Evolutionary conservation across 805 yeast species (phyloP), one percentile per base, ranked within the genome.

Genomic region (Torulaspora delbrueckii): DNA sequence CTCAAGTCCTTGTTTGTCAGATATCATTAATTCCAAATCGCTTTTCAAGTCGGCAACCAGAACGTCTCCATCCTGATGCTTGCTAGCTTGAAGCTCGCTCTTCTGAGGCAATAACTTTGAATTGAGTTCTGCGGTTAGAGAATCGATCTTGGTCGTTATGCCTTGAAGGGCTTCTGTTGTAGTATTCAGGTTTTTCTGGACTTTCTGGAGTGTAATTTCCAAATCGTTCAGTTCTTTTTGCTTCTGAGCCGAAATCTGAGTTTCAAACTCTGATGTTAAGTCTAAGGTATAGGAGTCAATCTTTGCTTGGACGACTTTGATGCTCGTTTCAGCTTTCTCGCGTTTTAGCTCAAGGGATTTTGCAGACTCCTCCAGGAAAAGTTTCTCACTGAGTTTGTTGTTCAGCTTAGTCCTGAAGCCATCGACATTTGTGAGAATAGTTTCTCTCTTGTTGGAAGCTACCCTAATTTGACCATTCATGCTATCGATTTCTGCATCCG

Each of bases 101-200:
- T 69, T 62, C 46, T 78, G 77, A 9, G 87, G 86, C 34, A 72
- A 65, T 37, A 81, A 68, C 41, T 75, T 81, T 25, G 81, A 79
- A n/a, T 68, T 63, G 33, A 86, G 60, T 49, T 82, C 88, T 2
- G 84, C 71, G 37, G 77, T 76, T 7, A 77, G 52, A 1, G 66
- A 39, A 39, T 63, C 64, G 2, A 62, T 53, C 5, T 44, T 53
- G 10, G 52, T 35, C 1, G 61, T 53, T 5, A 65, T 37, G 9
- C 48, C 56, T 22, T 55, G 55, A 8, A 62, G 46, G 2, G 59
- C 45, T 24, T 58, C 59, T 2, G 54, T 46, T 4, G 62, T 57
- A 4, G 49, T 60, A 0, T 78, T 69, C 12, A 78, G 61, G 13
- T 70, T 66, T 9, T 79, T 64, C 48, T 81, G 84, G 4, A 77